Evolutionary conservation across 768 basidiomycete genomes (phyloP).

Genomic region (Lactarius akahatsu): DNA sequence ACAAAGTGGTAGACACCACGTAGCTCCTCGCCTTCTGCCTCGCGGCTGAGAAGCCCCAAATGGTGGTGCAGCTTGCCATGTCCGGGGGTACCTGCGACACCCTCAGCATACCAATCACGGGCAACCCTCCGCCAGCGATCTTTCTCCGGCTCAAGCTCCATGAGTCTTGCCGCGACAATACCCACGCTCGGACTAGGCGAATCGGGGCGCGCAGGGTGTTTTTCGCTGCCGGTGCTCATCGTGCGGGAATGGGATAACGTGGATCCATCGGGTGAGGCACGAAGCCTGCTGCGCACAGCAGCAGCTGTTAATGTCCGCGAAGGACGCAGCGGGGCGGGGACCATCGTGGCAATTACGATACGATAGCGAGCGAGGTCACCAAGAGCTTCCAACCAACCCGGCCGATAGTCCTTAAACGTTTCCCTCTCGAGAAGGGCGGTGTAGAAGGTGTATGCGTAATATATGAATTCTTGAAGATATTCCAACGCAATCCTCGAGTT

Average conservation of each 20-base stretch:
- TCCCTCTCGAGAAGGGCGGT: conserved; percentile 85
- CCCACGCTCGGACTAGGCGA: conserved; percentile 71
- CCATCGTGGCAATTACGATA: conserved; percentile 92
- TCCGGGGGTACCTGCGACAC: conserved; percentile 88
- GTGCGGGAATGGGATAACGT: conserved; percentile 22
- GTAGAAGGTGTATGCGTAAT: conserved; percentile 94
- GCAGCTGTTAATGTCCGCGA: conserved; percentile 51
- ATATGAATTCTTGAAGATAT: conserved; percentile 91
- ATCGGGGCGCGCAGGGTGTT: conserved; percentile 33
- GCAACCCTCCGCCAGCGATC: conserved; percentile 91
- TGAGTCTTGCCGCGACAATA: conserved; percentile 70
- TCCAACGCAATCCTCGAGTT: conserved; percentile 73
- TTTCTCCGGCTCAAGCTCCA: conserved; percentile 88
- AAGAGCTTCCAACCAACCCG: conserved; percentile 93
- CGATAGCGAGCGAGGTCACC: conserved; percentile 94
- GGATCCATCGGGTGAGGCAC: conserved; percentile 27
- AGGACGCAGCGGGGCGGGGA: conserved; percentile 46
- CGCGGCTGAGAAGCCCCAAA: conserved; percentile 81
- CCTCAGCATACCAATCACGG: conserved; percentile 88
- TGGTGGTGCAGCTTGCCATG: conserved; percentile 94
- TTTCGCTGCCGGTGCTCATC: conserved; percentile 23
- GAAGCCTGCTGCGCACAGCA: conserved; percentile 45
- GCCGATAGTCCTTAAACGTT: conserved; percentile 63
- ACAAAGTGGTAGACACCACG: conserved; percentile 90
- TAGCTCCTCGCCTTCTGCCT: conserved; percentile 78